phyloP scores from a whole-genome alignment of 192 early-diverging fungal genomes.

The Paraglomus occultum region DNA sequence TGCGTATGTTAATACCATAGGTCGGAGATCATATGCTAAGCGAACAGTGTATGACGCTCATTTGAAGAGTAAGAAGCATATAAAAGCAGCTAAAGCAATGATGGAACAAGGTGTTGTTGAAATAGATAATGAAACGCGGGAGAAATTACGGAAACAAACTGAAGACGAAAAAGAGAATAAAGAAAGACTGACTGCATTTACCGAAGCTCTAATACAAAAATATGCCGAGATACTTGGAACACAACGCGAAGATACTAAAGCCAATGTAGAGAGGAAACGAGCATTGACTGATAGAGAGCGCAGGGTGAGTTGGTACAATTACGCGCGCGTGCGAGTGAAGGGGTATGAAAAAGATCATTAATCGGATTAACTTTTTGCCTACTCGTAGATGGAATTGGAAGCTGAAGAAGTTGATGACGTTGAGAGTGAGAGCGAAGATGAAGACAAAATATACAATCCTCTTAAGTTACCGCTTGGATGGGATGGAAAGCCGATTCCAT shows the following conservation, averaged over 20 bases:
- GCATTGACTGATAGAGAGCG: constrained; percentile 87
- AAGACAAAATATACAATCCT: constrained; percentile 95
- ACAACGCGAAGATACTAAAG: constrained; percentile 73
- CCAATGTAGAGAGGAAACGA: constrained; percentile 89
- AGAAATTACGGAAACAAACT: constrained; percentile 31
- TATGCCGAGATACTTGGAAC: constrained; percentile 57
- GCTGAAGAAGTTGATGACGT: constrained; percentile 68
- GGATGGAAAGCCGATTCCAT: constrained; percentile 99
- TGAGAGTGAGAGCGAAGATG: constrained; percentile 68
- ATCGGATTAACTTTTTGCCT: background rate
- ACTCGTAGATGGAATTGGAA: constrained; percentile 57
- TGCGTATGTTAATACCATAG: constrained; percentile 27
- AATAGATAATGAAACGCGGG: constrained; percentile 30
- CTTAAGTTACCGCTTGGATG: constrained; percentile 93
- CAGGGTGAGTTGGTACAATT: constrained; percentile 41
- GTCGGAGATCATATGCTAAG: constrained; percentile 81
- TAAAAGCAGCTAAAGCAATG: constrained; percentile 68
- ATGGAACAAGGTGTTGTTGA: constrained; percentile 30
- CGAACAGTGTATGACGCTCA: constrained; percentile 83
- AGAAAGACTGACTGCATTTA: constrained; percentile 60
- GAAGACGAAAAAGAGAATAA: constrained; percentile 47
- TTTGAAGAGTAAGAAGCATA: constrained; percentile 87
- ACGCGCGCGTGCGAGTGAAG: background rate
- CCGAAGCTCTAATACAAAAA: constrained; percentile 58
- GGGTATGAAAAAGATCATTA: background rate